phyloP scores from a whole-genome alignment of 2,329 filamentous ascomycete species.

The Myriangium duriaei region DNA sequence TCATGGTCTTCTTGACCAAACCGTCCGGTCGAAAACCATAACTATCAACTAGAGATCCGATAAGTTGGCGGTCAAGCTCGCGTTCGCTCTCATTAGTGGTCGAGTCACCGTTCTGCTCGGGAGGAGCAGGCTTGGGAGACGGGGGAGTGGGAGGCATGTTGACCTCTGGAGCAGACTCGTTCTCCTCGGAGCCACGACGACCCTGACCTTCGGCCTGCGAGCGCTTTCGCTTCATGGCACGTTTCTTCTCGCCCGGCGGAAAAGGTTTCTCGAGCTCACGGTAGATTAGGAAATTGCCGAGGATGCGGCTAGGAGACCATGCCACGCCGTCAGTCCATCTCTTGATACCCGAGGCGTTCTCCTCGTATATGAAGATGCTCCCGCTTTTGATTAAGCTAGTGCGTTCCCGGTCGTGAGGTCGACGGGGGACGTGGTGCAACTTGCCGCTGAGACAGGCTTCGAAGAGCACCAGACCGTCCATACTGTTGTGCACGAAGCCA shows the following conservation, averaged over 20 bases:
- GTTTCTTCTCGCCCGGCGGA: slow-evolving; percentile 72
- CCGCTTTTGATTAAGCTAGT: slow-evolving; percentile 67
- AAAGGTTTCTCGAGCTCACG: slow-evolving; percentile 69
- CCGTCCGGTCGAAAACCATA: slow-evolving; percentile 77
- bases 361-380: slow-evolving; percentile 83
- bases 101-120: slow-evolving; percentile 20
- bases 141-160: slow-evolving; percentile 23
- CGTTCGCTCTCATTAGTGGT: slow-evolving; percentile 20
- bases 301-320: slow-evolving; percentile 80
- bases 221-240: slow-evolving; percentile 58
- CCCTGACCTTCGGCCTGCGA: slow-evolving; percentile 42
- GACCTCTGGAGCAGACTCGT: slow-evolving; percentile 16
- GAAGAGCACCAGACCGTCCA: slow-evolving; percentile 67
- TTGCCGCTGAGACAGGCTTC: slow-evolving; percentile 62
- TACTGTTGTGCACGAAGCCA: slow-evolving; percentile 28
- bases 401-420: slow-evolving; percentile 77
- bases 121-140: slow-evolving; percentile 17
- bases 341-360: slow-evolving; percentile 82
- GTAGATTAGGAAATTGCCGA: slow-evolving; percentile 77
- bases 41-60: slow-evolving; percentile 78
- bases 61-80: slow-evolving; percentile 47
- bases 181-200: slow-evolving; percentile 23
- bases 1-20: slow-evolving; percentile 87
- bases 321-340: slow-evolving; percentile 85
- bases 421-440: slow-evolving; percentile 63